Percentiles rank a stretch among this genome's conserved stretches.
These are phyloP conservation scores for Albugo laibachii DNA, from an alignment of 352 stramenopile species.

Conservation along the genomic window DNA sequence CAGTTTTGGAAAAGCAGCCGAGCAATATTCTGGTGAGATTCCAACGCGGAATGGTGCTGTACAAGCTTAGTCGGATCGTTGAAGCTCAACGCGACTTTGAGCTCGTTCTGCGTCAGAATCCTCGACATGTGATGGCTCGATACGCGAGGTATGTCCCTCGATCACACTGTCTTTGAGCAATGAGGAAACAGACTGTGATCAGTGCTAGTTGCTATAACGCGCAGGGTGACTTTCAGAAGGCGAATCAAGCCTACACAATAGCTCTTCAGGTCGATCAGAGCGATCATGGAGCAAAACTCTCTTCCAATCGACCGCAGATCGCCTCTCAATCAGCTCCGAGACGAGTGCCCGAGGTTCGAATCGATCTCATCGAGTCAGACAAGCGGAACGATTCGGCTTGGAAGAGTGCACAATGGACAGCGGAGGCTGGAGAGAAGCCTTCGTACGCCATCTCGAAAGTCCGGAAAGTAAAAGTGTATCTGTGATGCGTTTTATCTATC, in stretches of 20 bases:
- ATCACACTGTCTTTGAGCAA: neutral
- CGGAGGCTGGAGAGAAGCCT: too few species aligned
- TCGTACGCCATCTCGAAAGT: too few species aligned
- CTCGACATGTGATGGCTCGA: slow-evolving; percentile 57
- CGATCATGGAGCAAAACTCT: too few species aligned
- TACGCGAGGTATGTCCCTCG: slow-evolving; percentile 20
- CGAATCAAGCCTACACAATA: slow-evolving; percentile 58
- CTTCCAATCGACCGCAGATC: too few species aligned
- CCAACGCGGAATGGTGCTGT: slow-evolving; percentile 51
- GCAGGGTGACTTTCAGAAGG: slow-evolving; percentile 40
- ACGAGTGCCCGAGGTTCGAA: too few species aligned
- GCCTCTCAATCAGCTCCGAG: too few species aligned
- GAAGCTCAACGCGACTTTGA: slow-evolving; percentile 44
- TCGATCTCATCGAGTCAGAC: too few species aligned
- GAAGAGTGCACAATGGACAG: too few species aligned
- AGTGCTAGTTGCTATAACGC: slow-evolving; percentile 54
- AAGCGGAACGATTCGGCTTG: too few species aligned
- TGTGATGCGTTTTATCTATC: too few species aligned
- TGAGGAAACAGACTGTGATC: neutral
- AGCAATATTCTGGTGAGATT: slow-evolving; percentile 46
- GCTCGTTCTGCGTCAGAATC: slow-evolving; percentile 34
- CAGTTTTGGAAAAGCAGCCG: slow-evolving; percentile 19
- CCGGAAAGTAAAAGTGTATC: too few species aligned
- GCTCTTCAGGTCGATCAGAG: slow-evolving; percentile 32
- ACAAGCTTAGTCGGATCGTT: slow-evolving; percentile 27